Evolutionary conservation across 805 yeast genomes (phyloP).

Genomic region (Pichia nakasei): DNA sequence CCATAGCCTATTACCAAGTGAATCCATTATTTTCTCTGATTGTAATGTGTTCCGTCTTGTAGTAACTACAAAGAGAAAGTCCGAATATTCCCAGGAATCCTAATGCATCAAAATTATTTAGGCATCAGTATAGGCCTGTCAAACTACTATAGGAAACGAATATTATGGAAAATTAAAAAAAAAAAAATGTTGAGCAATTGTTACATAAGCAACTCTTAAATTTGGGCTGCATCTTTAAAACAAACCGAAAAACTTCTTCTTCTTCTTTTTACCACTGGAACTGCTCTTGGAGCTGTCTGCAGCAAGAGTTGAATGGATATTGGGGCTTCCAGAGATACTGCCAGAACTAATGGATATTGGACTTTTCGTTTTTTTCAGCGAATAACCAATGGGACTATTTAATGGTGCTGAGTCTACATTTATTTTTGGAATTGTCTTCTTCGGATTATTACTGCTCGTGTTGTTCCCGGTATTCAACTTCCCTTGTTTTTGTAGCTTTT

Average conservation of each 20-base stretch:
- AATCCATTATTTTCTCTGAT: slow-evolving; percentile 2
- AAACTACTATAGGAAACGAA: too few species aligned
- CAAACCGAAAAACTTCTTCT: slow-evolving; percentile 7
- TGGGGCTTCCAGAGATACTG: background rate
- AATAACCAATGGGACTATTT: background rate
- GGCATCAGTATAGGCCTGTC: too few species aligned
- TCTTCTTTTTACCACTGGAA: slow-evolving; percentile 6
- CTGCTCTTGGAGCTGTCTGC: background rate
- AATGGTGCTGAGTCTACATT: slow-evolving; percentile 5
- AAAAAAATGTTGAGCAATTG: background rate
- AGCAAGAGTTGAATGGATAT: background rate
- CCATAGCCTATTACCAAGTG: slow-evolving; percentile 12
- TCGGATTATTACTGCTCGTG: background rate
- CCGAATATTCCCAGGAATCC: too few species aligned
- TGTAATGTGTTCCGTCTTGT: too few species aligned
- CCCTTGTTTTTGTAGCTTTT: slow-evolving; percentile 3
- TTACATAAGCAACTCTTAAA: background rate
- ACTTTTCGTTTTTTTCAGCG: background rate
- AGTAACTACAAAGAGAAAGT: too few species aligned
- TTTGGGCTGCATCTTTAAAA: background rate
- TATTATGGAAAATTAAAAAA: too few species aligned
- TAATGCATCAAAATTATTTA: too few species aligned
- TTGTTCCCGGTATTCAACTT: background rate
- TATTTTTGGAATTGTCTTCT: slow-evolving; percentile 10
- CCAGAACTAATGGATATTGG: background rate